phyloP scores from a whole-genome alignment of 352 stramenopile genomes.

The Phytopythium kandeliae region DNA sequence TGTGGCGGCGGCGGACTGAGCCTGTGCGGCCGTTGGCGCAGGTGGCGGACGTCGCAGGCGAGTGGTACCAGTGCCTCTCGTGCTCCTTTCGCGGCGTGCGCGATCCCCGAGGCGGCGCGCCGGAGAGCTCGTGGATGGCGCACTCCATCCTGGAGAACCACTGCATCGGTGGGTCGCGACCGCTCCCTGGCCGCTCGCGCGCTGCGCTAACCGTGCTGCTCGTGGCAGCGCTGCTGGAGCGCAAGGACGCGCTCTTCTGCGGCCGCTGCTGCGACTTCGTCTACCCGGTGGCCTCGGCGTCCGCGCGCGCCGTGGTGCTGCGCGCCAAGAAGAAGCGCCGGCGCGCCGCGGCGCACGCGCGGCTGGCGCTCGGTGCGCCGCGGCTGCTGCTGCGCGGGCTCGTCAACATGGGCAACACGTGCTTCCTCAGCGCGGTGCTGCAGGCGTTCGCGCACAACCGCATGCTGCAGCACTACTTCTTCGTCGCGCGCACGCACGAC shows the following conservation, averaged over 20 bases:
- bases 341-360: not conserved
- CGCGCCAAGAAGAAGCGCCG: slow-evolving; percentile 5
- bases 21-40: not conserved
- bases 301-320: slow-evolving; percentile 12
- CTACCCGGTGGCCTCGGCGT: slow-evolving; percentile 31
- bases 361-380: slow-evolving; percentile 9
- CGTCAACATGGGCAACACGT: slow-evolving; percentile 84
- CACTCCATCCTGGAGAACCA: slow-evolving; percentile 62
- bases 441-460: slow-evolving; percentile 67
- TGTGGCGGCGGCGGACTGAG: too few relatives aligned
- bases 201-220: too few relatives aligned
- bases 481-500: slow-evolving; percentile 52
- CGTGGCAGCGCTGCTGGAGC: slow-evolving; percentile 30
- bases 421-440: slow-evolving; percentile 80
- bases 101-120: slow-evolving; percentile 12
- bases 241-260: slow-evolving; percentile 53
- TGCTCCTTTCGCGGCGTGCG: slow-evolving; percentile 40
- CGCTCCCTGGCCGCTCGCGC: too few relatives aligned
- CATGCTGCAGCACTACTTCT: slow-evolving; percentile 68
- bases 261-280: slow-evolving; percentile 54
- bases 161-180: slow-evolving; percentile 42
- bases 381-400: slow-evolving; percentile 42
- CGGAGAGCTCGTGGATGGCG: slow-evolving; percentile 24
- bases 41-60: slow-evolving; percentile 6
- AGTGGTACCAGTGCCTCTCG: slow-evolving; percentile 41